A percentile compares a stretch with the other conserved stretches of the same genome.
phyloP scores from a whole-genome alignment of 768 basidiomycete species.

The Melanogaster broomeanus region DNA sequence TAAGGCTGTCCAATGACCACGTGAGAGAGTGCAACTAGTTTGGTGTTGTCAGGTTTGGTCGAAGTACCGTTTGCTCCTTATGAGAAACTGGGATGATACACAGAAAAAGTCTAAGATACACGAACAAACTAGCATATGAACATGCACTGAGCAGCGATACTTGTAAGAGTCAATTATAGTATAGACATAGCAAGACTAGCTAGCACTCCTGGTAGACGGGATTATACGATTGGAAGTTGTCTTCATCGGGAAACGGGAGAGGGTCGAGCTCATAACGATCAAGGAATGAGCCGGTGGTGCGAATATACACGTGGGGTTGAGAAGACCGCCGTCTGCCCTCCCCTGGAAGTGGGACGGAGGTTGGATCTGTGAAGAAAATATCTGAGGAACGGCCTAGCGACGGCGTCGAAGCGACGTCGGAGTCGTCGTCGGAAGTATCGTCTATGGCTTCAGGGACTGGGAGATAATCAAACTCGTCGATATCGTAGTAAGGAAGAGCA shows the following conservation, averaged over 20 bases:
- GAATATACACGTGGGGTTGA: conserved; percentile 61
- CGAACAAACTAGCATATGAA: conserved; percentile 30
- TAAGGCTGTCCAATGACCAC: neutral
- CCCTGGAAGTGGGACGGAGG: conserved; percentile 49
- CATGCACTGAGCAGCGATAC: conserved; percentile 22
- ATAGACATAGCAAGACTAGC: conserved; percentile 47
- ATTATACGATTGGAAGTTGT: conserved; percentile 50
- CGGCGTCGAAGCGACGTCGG: conserved; percentile 66
- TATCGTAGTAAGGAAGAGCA: conserved; percentile 63
- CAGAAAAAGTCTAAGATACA: conserved; percentile 24
- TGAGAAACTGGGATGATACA: no score
- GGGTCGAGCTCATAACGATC: conserved; percentile 70
- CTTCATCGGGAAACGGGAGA: conserved; percentile 64
- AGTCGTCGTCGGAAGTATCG: conserved; percentile 85
- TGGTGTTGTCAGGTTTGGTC: neutral
- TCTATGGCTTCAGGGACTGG: conserved; percentile 81
- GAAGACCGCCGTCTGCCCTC: conserved; percentile 53
- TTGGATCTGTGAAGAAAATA: conserved; percentile 51
- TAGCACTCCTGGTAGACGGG: conserved; percentile 67
- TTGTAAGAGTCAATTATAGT: conserved; percentile 26
- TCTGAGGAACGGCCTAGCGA: conserved; percentile 61
- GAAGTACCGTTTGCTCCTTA: no score
- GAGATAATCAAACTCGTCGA: conserved; percentile 66
- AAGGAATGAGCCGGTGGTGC: conserved; percentile 58
- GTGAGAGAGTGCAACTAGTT: neutral